Percentiles rank a stretch among this genome's conserved stretches.
phyloP scores from a whole-genome alignment of 306 rosid species.

The Mimosa pudica region DNA sequence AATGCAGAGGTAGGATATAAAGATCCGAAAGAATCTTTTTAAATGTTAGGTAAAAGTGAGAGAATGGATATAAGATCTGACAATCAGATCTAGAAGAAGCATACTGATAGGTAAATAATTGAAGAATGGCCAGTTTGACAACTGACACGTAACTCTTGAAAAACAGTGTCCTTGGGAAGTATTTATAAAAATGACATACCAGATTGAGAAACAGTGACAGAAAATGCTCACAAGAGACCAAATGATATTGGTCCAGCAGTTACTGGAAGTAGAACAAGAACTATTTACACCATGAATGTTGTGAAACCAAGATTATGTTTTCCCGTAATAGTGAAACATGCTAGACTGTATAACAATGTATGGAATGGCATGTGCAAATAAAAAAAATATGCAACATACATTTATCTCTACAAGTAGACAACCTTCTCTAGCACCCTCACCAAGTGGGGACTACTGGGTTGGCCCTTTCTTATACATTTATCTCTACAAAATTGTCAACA shows the following conservation, averaged over 20 bases:
- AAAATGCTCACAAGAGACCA: too few relatives aligned
- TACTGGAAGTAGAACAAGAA: neutral
- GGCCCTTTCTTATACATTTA: neutral
- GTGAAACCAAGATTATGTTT: slow-evolving; percentile 8
- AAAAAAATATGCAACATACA: neutral
- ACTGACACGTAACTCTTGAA: too few relatives aligned
- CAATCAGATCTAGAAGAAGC: too few relatives aligned
- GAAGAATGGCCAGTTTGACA: too few relatives aligned
- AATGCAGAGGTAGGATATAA: neutral
- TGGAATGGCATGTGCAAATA: neutral
- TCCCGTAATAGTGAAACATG: neutral
- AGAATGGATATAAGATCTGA: too few relatives aligned
- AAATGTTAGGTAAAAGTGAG: neutral
- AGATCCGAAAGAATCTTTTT: neutral
- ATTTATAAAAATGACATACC: too few relatives aligned
- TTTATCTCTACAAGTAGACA: neutral
- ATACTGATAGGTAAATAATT: too few relatives aligned
- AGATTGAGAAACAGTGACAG: too few relatives aligned
- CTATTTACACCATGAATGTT: neutral
- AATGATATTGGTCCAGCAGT: slow-evolving; percentile 2
- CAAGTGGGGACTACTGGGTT: too few relatives aligned
- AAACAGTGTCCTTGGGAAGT: too few relatives aligned
- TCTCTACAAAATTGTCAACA: slow-evolving; percentile 21
- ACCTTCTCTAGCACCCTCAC: too few relatives aligned
- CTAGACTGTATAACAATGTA: slow-evolving; percentile 5